These are phyloP conservation scores for Acanthamoeba castellanii DNA, from an alignment of 208 protist genomes.

Conservation along the genomic window DNA sequence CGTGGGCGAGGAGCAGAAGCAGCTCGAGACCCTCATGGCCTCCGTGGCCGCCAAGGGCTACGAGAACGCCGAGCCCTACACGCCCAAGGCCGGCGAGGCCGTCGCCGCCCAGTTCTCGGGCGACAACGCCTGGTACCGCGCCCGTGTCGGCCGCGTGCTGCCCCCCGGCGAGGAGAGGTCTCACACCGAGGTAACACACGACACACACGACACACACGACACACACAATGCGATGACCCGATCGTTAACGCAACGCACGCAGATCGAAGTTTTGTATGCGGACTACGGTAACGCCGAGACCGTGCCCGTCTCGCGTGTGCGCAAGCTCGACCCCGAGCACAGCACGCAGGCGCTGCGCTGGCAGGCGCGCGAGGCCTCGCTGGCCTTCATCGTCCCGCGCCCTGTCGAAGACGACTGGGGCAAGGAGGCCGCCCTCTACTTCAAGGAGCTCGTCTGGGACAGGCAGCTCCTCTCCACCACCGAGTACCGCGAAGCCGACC, in stretches of 20 bases:
- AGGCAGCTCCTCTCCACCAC: conserved; percentile 64
- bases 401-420: conserved; percentile 66
- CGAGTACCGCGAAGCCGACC: conserved; percentile 69
- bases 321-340: conserved; percentile 70
- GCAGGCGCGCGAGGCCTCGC: conserved; percentile 61
- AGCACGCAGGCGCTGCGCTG: conserved; percentile 53
- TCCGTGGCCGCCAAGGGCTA: conserved; percentile 50
- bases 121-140: conserved; percentile 76
- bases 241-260: not conserved
- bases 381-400: conserved; percentile 53
- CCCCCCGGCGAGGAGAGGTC: not conserved
- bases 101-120: conserved; percentile 62
- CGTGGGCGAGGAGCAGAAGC: conserved; percentile 60
- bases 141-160: conserved; percentile 42
- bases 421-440: conserved; percentile 64
- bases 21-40: conserved; percentile 70
- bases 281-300: conserved; percentile 75
- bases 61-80: conserved; percentile 36
- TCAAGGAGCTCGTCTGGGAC: conserved; percentile 74
- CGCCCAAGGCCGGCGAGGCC: conserved; percentile 49
- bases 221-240: not conserved
- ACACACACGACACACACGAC: not conserved
- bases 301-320: conserved; percentile 32
- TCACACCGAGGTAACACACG: not conserved
- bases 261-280: conserved; percentile 43